Base-by-base conservation (phyloP, 331 rosid species). In the Quercus tomentella region DNA sequence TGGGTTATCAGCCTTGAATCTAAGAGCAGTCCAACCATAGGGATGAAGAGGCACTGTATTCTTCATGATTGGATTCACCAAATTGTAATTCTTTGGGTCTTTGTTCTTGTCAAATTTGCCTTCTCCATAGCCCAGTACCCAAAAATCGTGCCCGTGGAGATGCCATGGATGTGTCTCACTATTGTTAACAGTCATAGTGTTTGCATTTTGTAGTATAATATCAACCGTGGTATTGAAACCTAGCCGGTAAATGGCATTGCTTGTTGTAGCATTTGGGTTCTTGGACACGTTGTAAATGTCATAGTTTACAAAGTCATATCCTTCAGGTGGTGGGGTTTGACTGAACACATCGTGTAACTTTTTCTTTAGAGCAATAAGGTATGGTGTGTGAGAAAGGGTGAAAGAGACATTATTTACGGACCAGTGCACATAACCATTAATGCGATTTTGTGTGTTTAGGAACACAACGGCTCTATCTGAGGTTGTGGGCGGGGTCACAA, bases 1-100 rank as follows among this genome's bases (percentile, higher is more conserved):
- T 1, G 98, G 98, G 54, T 94, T 92, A 26, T 90, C 81, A 0
- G 97, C 80, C 70, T 76, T 73, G 66, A 94, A 94, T 73, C 98
- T 92, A 84, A 94, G 28, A 7, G 98, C 94, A 11, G 98, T 94
- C 96, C 98, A 94, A 35, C 97, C 96, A 56, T 31, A 86, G 0
- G 74, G 76, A 37, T 37, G 43, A 37, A 74, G 80, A 0, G 97
- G 82, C 74, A 92, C 97, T 0, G 97, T 94, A 68, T 94, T 92
- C 91, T 94, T 92, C 92, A 77, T 85, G 1, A 94, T 91, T 1
- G 43, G 43, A 35, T 35, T 81, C 82, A 49, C 91, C 88, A 94
- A 81, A 63, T 94, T 94, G 88, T 89, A 92, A 5, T 84, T 89
- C 62, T 63, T 84, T 0, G 89, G 77, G 12, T 94, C 94, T 0